Evolutionary conservation across 192 early-diverging fungal genomes (phyloP).

Genomic region (Entophlyctis luteolus): DNA sequence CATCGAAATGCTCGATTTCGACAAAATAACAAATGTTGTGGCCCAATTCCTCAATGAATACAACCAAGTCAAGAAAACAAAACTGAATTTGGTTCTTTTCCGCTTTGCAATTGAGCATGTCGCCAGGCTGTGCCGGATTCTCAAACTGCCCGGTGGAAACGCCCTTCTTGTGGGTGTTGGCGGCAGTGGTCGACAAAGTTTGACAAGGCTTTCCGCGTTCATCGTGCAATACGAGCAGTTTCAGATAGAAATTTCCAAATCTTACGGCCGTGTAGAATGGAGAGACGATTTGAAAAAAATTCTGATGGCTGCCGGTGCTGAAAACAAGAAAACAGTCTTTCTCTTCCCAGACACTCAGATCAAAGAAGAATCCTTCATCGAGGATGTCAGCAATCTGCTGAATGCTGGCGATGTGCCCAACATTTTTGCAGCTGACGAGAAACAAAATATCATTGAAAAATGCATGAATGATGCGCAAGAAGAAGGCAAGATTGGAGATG

Average conservation of each 20-base stretch:
- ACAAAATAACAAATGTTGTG: conserved; percentile 49
- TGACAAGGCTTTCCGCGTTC: conserved; percentile 51
- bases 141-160: conserved; percentile 59
- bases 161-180: conserved; percentile 62
- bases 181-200: conserved; percentile 56
- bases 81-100: conserved; percentile 58
- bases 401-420: conserved; percentile 63
- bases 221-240: conserved; percentile 57
- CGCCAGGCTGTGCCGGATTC: conserved; percentile 53
- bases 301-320: conserved; percentile 47
- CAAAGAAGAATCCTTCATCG: conserved; percentile 63
- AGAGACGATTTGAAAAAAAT: conserved; percentile 61
- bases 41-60: conserved; percentile 47
- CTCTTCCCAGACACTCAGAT: conserved; percentile 61
- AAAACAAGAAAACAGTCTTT: conserved; percentile 58
- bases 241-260: conserved; percentile 63
- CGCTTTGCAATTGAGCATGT: conserved; percentile 65
- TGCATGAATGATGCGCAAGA: conserved; percentile 48
- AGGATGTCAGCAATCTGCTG: conserved; percentile 54
- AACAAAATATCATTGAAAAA: conserved; percentile 54
- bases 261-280: conserved; percentile 54
- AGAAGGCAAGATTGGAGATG: conserved; percentile 52
- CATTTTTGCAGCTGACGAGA: conserved; percentile 55
- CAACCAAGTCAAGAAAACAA: conserved; percentile 60
- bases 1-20: conserved; percentile 49